Percentiles rank a stretch among this genome's conserved stretches.
Evolutionary conservation across 1,284 basidiomycete genomes (phyloP).

Genomic region (Mrakiaceae sp.): DNA sequence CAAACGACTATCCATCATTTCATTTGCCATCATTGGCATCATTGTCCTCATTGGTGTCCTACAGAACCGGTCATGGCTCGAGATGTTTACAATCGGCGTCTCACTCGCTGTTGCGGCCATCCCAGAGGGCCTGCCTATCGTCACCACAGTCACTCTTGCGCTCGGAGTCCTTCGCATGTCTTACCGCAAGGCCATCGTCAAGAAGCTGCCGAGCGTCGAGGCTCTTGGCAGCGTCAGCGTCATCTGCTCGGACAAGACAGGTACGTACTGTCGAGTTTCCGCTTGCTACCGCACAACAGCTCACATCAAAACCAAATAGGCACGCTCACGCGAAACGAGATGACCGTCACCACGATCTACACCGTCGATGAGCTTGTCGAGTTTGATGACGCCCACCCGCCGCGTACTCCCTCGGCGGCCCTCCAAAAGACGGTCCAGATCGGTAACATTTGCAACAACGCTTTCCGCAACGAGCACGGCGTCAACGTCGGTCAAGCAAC

Average conservation of each 20-base stretch:
- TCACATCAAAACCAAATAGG: slow-evolving; percentile 38
- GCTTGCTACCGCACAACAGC: too few relatives aligned
- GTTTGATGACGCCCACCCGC: slow-evolving; percentile 45
- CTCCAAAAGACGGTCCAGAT: slow-evolving; percentile 59
- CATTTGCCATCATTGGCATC: slow-evolving; percentile 83
- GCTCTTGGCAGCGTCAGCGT: slow-evolving; percentile 87
- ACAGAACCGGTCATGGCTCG: slow-evolving; percentile 81
- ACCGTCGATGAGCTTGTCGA: slow-evolving; percentile 68
- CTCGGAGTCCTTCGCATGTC: slow-evolving; percentile 90
- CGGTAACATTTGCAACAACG: slow-evolving; percentile 45
- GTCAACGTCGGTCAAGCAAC: slow-evolving; percentile 78
- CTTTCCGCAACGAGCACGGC: slow-evolving; percentile 57
- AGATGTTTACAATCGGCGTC: slow-evolving; percentile 98
- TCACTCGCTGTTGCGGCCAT: slow-evolving; percentile 95
- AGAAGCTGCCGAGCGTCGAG: slow-evolving; percentile 91
- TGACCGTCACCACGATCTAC: slow-evolving; percentile 83
- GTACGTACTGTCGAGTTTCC: slow-evolving; percentile 27
- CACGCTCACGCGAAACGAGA: slow-evolving; percentile 92
- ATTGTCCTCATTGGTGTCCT: slow-evolving; percentile 84
- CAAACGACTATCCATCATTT: slow-evolving; percentile 76
- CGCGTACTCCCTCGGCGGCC: slow-evolving; percentile 28
- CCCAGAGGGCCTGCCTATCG: slow-evolving; percentile 91
- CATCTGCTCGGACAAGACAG: slow-evolving; percentile 96
- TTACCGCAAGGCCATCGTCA: slow-evolving; percentile 88
- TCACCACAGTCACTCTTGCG: slow-evolving; percentile 92